A percentile compares a stretch with the other conserved stretches of the same genome.
phyloP scores from a whole-genome alignment of 2,329 filamentous ascomycete species.

The Aspergillus puulaauensis region DNA sequence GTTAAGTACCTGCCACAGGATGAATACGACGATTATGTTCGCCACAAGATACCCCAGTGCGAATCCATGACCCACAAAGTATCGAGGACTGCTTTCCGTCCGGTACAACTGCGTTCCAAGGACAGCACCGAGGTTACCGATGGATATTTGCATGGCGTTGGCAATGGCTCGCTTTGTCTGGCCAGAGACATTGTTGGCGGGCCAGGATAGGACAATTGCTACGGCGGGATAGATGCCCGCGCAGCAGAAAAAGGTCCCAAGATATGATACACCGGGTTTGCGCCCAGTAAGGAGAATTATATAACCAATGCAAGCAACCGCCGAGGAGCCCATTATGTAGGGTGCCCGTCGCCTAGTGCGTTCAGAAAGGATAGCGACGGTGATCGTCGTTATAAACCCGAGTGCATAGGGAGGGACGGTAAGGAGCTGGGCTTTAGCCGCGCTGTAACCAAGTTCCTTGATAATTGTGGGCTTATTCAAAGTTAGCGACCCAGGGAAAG shows the following conservation, averaged over 20 bases:
- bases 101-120: conserved; percentile 70
- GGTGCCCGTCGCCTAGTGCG: conserved; percentile 56
- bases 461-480: conserved; percentile 41
- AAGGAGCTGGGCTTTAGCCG: conserved; percentile 51
- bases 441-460: conserved; percentile 42
- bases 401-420: conserved; percentile 66
- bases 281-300: conserved; percentile 57
- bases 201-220: conserved; percentile 66
- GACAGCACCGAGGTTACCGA: conserved; percentile 68
- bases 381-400: conserved; percentile 60
- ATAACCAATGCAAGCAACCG: conserved; percentile 62
- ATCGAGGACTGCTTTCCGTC: conserved; percentile 59
- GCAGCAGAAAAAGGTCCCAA: conserved; percentile 63
- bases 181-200: conserved; percentile 69
- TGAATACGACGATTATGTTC: conserved; percentile 55
- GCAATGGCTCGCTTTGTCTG: conserved; percentile 69
- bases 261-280: conserved; percentile 58
- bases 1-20: conserved; percentile 56
- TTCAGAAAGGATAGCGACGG: conserved; percentile 62
- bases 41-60: conserved; percentile 63
- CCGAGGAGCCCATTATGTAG: conserved; percentile 61
- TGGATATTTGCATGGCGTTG: conserved; percentile 70
- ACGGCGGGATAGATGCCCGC: conserved; percentile 67
- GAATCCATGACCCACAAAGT: conserved; percentile 65
- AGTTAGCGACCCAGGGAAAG: neutral